Conservation (phyloP, 2,329 filamentous ascomycete species). For the Venturia asperata region DNA sequence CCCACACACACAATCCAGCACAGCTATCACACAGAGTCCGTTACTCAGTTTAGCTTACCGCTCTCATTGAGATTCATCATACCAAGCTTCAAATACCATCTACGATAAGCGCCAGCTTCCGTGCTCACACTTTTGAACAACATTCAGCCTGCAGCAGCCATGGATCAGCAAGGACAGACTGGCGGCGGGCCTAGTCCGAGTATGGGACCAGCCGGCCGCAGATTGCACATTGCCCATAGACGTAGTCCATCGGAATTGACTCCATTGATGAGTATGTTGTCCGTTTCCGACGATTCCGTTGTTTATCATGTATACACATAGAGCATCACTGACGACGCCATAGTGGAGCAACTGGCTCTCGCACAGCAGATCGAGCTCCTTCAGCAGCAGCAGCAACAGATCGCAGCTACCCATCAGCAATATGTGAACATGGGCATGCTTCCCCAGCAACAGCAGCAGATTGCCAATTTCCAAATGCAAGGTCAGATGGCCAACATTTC, state of each 20-base stretch:
- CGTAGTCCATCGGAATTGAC: slow-evolving; percentile 96
- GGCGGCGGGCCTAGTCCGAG: slow-evolving; percentile 30
- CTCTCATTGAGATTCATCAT: slow-evolving; percentile 16
- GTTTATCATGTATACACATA: not conserved
- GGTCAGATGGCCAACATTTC: slow-evolving; percentile 66
- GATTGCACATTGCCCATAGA: slow-evolving; percentile 94
- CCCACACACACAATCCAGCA: not conserved
- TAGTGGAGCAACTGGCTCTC: slow-evolving; percentile 95
- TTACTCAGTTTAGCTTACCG: slow-evolving; percentile 14
- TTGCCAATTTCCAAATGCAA: slow-evolving; percentile 63
- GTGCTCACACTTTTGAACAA: slow-evolving; percentile 12
- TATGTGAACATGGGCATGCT: slow-evolving; percentile 98
- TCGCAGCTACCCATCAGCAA: slow-evolving; percentile 92
- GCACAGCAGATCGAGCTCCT: slow-evolving; percentile 97
- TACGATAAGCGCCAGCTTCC: not conserved
- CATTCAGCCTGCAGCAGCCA: slow-evolving; percentile 1
- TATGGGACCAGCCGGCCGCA: slow-evolving; percentile 70
- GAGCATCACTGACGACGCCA: slow-evolving; percentile 28
- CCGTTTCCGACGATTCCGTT: slow-evolving; percentile 19
- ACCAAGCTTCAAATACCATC: slow-evolving; percentile 10
- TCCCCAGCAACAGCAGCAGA: slow-evolving; percentile 65
- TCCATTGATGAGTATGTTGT: slow-evolving; percentile 86
- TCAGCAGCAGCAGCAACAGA: slow-evolving; percentile 96
- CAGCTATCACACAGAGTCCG: slow-evolving; percentile 11
- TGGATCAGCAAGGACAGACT: slow-evolving; percentile 19